phyloP scores from a whole-genome alignment of 495 filamentous ascomycete genomes.

The Lineolata rhizophorae region DNA sequence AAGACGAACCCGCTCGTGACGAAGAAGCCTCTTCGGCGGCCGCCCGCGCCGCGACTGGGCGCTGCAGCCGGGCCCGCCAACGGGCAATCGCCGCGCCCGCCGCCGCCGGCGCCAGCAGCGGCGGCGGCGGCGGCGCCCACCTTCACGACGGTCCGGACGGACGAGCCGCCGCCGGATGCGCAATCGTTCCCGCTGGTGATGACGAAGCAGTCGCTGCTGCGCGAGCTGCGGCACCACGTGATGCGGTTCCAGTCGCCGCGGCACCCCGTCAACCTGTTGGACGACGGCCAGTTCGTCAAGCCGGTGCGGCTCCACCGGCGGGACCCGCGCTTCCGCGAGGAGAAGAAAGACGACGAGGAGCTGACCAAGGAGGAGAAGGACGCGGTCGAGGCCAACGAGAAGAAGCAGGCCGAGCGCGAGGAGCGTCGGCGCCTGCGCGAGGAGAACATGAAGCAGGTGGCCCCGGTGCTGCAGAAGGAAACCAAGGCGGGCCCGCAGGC shows the following conservation, averaged over 20 bases:
- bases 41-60: background rate
- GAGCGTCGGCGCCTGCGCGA: slow-evolving; percentile 64
- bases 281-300: slow-evolving; percentile 63
- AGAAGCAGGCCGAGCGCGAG: slow-evolving; percentile 41
- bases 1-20: background rate
- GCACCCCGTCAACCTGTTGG: slow-evolving; percentile 42
- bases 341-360: slow-evolving; percentile 23
- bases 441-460: slow-evolving; percentile 69
- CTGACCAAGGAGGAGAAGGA: slow-evolving; percentile 27
- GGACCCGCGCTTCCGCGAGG: slow-evolving; percentile 40
- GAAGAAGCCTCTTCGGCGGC: too few species aligned
- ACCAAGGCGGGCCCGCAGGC: slow-evolving; percentile 41
- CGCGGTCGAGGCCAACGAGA: slow-evolving; percentile 47
- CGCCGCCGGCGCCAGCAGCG: too few species aligned
- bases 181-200: slow-evolving; percentile 53
- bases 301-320: slow-evolving; percentile 77
- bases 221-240: slow-evolving; percentile 69
- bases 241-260: slow-evolving; percentile 52
- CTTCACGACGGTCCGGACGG: too few species aligned
- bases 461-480: slow-evolving; percentile 37
- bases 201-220: slow-evolving; percentile 56
- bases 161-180: too few species aligned
- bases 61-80: background rate
- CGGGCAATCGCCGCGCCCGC: slow-evolving; percentile 12
- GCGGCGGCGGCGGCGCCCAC: too few species aligned